Evolutionary conservation across 345 rosid genomes (phyloP), one percentile per base, ranked within the genome.

Genomic region (Salix dunnii): DNA sequence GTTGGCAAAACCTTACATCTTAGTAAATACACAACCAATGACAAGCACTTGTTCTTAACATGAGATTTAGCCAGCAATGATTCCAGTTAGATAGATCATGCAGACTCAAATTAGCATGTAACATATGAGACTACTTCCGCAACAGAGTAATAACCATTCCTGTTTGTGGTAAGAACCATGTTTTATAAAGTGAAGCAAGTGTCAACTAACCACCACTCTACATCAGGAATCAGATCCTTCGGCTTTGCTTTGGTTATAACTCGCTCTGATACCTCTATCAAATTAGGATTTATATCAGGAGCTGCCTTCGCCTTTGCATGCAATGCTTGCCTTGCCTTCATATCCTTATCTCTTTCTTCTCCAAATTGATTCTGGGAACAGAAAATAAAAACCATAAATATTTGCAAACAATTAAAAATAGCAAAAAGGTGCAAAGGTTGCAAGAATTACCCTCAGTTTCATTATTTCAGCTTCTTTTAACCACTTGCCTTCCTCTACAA

Each of bases 401-500:
- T 55, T 72, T 20, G 76, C 62, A 78, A 35, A 53, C 20, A 53
- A 23, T 11, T 16, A 12, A 68, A 21, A 55, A 70, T 40, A 20
- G 3, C 5, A 58, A 58, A 13, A 51, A 55, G 35, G 28, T 14
- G 69, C 16, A 53, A 63, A 64, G 27, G 8, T 21, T 61, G 46
- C 4, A 74, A 42, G 2, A 70, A 35, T 64, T 82, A 93, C 99
- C 98, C 84, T 91, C 73, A 96, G 79, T 82, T 89, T 96, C 60
- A 92, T 81, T 17, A 78, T 85, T 83, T 96, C 98, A 58, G 99
- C 98, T 42, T 96, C 99, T 83, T 85, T 92, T 5, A 94, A 85
- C 99, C 99, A 96, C 87, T 89, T 93, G 18, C 98, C 99, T 86
- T 96, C 98, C 85, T 93, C 96, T 68, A 96, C 99, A 89, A 96